Conservation (phyloP, 23 red algal species). For the Gracilariopsis chorda region DNA sequence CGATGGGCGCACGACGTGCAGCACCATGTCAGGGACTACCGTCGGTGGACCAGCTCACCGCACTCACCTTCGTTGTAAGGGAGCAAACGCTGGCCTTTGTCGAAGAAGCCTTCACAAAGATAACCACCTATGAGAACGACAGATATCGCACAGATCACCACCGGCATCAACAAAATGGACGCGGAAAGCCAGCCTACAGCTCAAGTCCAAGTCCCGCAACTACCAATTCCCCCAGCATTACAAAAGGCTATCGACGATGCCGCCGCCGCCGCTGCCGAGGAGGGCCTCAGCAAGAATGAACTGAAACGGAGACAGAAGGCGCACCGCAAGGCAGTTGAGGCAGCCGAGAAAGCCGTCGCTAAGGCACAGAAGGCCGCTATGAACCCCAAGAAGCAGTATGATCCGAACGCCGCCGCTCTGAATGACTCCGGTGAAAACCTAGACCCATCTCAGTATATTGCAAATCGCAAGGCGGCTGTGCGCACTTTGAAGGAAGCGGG, state of each 20-base stretch:
- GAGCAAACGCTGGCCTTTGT: too few relatives aligned
- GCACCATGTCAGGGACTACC: too few relatives aligned
- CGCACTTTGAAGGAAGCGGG: constrained; percentile 39
- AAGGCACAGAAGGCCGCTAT: constrained; percentile 7
- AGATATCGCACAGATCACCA: neutral
- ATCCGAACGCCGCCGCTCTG: constrained; percentile 1
- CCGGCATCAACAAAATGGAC: neutral
- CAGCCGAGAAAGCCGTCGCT: constrained; percentile 55
- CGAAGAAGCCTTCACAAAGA: too few relatives aligned
- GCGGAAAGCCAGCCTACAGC: neutral
- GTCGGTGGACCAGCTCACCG: too few relatives aligned
- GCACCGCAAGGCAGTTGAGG: constrained; percentile 55
- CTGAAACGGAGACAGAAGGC: constrained; percentile 83
- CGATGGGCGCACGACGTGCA: too few relatives aligned
- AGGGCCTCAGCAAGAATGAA: constrained; percentile 79
- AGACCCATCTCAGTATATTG: constrained; percentile 88
- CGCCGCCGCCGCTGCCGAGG: constrained; percentile 24
- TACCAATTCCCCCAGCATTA: neutral
- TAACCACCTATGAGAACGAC: too few relatives aligned
- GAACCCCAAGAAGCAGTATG: neutral
- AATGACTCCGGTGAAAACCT: constrained; percentile 79
- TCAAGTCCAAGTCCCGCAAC: neutral
- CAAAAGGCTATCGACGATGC: constrained; percentile 36
- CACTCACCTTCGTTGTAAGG: too few relatives aligned
- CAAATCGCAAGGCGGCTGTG: constrained; percentile 61